Evolutionary conservation across 345 rosid genomes (phyloP), one percentile per base, ranked within the genome.

Genomic region (Gossypium longicalyx): DNA sequence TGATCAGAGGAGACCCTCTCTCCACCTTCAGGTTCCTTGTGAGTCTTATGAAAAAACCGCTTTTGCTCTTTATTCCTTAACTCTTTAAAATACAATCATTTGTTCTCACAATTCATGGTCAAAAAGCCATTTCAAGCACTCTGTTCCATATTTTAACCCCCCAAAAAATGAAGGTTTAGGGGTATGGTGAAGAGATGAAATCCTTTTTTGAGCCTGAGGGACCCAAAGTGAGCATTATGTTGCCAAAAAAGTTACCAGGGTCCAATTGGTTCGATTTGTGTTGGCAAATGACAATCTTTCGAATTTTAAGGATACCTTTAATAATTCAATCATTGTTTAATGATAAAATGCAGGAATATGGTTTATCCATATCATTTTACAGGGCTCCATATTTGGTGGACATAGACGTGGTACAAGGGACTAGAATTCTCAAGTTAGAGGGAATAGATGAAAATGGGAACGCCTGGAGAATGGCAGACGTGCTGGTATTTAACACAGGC

Each of bases 371-470:
- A 62, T 87, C 93, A 41, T 93, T 79, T 78, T 93, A 86, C 80
- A 83, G 80, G 84, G 96, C 99, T 23, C 94, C 91, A 12, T 95
- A 90, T 75, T 74, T 95, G 81, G 99, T 95, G 60, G 98, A 95
- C 76, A 87, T 95, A 63, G 99, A 88, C 58, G 52, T 58, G 81
- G 83, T 82, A 12, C 83, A 88, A 76, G 99, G 99, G 22, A 89
- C 86, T 76, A 88, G 97, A 66, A 80, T 95, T 22, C 80, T 95
- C 16, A 88, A 75, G 73, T 85, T 93, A 0, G 96, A 89, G 0
- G 91, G 91, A 76, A 87, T 95, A 58, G 79, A 91, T 2, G 86
- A 82, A n/a, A 93, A 95, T 73, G 93, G 84, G 29, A 87, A 87
- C 2, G 87, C 83, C 9, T 95, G 97, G 97, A 80, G 76, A 5